Base-by-base conservation (phyloP, 352 stramenopile species). In the Phytopythium sindhum region DNA sequence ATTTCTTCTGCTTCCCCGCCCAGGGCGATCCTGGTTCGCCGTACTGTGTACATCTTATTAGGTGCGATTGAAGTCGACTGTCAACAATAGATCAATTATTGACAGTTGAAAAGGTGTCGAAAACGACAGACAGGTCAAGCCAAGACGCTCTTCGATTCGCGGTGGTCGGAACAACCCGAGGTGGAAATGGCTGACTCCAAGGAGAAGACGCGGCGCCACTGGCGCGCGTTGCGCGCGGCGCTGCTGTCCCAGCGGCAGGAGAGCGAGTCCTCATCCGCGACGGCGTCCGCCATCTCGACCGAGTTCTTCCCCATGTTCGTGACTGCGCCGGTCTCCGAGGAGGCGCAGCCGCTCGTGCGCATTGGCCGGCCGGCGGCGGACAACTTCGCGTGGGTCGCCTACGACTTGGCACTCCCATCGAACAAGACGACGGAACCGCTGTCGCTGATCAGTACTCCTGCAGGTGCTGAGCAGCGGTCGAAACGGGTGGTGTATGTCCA, bases 211-310 rank as follows among this genome's bases (percentile, higher is more conserved):
- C 75, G 57, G 63, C 75, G 81, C 28, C 82, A 93, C 61, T 93
- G 84, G 84, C 80, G 72, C 12, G 79, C 86, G 50, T 70, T 93
- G 63, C 81, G 82, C 55, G 82, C 84, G 39, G 84, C 84, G 29
- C 57, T 93, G 35, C 48, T 88, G 21, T 67, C 67, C n/a, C 68
- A 60, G 47, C 74, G 50, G n/a, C 73, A 57, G 33, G 58, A 42
- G 45, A 73, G 41, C 55, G 45, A 45, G 26, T 60, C 60, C 17
- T 28, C 42, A 31, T 17, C 54, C 31, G 42, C 66, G 1, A 91
- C 84, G 19, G 79, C 77, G 11, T 93, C 84, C 10, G 80, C 80
- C 21, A 73, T 87, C 24, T 72, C 84, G 31, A 79, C 72, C 45
- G 73, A 81, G 37, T 91, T 93, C 67, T 93, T 90, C 56, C 75